These are phyloP conservation scores for Globisporangium takayamanum DNA, from an alignment of 352 stramenopile species.

Conservation along the genomic window DNA sequence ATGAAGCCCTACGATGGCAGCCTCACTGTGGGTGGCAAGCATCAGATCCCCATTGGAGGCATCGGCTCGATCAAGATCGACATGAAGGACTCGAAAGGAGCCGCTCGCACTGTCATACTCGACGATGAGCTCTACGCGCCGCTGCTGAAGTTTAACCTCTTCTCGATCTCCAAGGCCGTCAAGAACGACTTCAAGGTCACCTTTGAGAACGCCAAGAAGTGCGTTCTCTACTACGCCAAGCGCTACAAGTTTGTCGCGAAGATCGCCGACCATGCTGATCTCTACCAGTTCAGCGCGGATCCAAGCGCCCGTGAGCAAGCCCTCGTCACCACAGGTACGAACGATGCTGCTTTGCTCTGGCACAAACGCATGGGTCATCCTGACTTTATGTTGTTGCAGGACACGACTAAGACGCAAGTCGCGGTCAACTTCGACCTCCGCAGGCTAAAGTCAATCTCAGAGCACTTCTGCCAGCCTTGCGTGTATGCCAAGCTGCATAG, in stretches of 20 bases:
- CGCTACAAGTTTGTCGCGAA: neutral
- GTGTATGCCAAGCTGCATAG: neutral
- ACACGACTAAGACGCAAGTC: neutral
- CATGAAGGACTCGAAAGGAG: neutral
- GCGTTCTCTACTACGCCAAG: neutral
- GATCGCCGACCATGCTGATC: neutral
- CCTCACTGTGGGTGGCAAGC: neutral
- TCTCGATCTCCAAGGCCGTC: neutral
- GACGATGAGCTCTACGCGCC: neutral
- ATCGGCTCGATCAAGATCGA: no score
- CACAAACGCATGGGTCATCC: constrained; percentile 1
- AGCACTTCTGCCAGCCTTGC: neutral
- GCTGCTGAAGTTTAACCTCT: neutral
- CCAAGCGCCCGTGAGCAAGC: neutral
- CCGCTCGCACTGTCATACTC: neutral
- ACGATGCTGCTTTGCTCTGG: neutral
- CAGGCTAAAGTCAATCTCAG: neutral
- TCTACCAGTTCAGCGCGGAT: neutral
- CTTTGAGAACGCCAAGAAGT: neutral
- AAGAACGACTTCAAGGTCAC: neutral
- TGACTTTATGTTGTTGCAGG: neutral
- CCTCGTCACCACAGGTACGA: neutral
- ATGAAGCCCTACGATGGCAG: neutral
- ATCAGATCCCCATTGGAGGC: neutral
- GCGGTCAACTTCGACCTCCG: neutral